Conservation (phyloP, 345 rosid genomes). For the Toxicodendron radicans region DNA sequence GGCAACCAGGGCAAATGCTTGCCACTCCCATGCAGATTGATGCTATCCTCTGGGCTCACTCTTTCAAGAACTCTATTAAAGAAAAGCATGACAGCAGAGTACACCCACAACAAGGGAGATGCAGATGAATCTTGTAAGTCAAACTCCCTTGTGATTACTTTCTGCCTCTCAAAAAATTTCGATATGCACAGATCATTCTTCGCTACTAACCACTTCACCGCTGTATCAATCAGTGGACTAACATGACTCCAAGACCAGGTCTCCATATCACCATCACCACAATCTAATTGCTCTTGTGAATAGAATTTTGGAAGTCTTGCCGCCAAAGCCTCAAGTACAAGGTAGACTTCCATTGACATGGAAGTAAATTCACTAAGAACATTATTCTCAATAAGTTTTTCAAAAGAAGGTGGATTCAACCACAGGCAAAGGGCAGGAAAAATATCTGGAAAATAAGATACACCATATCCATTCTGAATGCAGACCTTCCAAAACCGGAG, state of each 20-base stretch:
- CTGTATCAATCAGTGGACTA: constrained; percentile 71
- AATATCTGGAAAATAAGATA: constrained; percentile 64
- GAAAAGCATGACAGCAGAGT: constrained; percentile 63
- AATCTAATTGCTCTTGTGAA: constrained; percentile 33
- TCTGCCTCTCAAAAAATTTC: constrained; percentile 36
- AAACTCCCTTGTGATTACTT: constrained; percentile 30
- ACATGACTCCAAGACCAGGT: constrained; percentile 85
- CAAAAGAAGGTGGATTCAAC: constrained; percentile 75
- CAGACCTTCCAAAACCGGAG: constrained; percentile 82
- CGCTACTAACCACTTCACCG: constrained; percentile 62
- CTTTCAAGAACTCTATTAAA: constrained; percentile 68
- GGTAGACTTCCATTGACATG: constrained; percentile 67
- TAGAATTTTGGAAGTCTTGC: constrained; percentile 66
- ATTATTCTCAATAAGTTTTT: constrained; percentile 53
- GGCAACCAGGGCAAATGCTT: constrained; percentile 69
- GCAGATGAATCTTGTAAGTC: constrained; percentile 28
- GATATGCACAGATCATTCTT: constrained; percentile 37
- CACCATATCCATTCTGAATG: constrained; percentile 61
- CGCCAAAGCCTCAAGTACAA: constrained; percentile 75
- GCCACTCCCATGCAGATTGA: constrained; percentile 27
- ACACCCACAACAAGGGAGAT: constrained; percentile 64
- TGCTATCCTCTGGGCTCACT: constrained; percentile 43
- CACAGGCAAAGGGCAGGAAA: constrained; percentile 84
- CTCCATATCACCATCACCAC: constrained; percentile 30
- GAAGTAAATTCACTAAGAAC: constrained; percentile 65